Percentiles rank a stretch among this genome's conserved stretches.
phyloP scores from a whole-genome alignment of 1,284 basidiomycete genomes.

The Stereum hirsutum region DNA sequence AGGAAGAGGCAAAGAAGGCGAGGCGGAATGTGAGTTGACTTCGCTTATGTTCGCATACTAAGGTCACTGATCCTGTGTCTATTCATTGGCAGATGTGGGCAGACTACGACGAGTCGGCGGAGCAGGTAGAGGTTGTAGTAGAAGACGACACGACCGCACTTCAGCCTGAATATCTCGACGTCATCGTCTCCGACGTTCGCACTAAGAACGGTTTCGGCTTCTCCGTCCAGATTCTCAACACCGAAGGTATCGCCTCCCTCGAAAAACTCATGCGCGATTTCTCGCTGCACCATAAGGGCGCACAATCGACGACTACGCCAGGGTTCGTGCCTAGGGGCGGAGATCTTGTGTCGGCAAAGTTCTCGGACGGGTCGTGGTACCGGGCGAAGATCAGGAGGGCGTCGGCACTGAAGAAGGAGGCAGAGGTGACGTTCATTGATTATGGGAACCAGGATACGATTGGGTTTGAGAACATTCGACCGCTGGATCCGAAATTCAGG shows the following conservation, averaged over 20 bases:
- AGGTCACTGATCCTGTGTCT: constrained; percentile 6
- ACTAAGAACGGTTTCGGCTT: constrained; percentile 72
- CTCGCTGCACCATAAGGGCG: constrained; percentile 70
- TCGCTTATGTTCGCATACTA: too few relatives aligned
- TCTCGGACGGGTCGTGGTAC: constrained; percentile 90
- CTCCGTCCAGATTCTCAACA: constrained; percentile 88
- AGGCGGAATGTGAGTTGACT: constrained; percentile 62
- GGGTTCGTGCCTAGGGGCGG: constrained; percentile 75
- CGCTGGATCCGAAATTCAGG: constrained; percentile 81
- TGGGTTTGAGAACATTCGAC: constrained; percentile 67
- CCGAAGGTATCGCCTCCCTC: constrained; percentile 85
- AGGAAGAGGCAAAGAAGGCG: constrained; percentile 74
- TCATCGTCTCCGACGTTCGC: constrained; percentile 87
- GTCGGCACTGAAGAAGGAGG: constrained; percentile 81
- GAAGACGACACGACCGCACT: constrained; percentile 44
- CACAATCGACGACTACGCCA: constrained; percentile 43
- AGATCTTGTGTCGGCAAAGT: constrained; percentile 86
- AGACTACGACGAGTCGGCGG: constrained; percentile 66
- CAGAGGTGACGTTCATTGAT: constrained; percentile 82
- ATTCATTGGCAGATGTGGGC: constrained; percentile 75
- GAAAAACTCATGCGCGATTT: constrained; percentile 95
- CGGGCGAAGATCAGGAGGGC: constrained; percentile 80
- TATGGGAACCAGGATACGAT: constrained; percentile 88
- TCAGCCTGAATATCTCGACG: constrained; percentile 81
- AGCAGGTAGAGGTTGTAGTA: constrained; percentile 37